Percentiles rank a stretch among this genome's conserved stretches.
Evolutionary conservation across 2,329 filamentous ascomycete species (phyloP).

Genomic region (Neofusicoccum kwambonambiense): DNA sequence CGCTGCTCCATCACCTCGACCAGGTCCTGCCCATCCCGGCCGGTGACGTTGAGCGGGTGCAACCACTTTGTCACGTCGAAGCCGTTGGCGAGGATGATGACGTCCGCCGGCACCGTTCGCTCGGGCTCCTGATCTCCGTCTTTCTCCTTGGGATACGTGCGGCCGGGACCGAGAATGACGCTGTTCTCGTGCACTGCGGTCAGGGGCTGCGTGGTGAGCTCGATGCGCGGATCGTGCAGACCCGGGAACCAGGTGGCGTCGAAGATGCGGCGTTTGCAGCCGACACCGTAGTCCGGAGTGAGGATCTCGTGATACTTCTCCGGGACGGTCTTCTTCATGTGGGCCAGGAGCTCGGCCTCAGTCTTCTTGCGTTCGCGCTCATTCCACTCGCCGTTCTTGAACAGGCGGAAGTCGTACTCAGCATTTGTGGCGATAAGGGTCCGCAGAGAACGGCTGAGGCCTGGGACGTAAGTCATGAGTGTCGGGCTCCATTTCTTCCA

Average conservation of each 20-base stretch:
- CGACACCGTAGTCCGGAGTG: slow-evolving; percentile 61
- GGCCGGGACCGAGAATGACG: slow-evolving; percentile 53
- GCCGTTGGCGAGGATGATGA: slow-evolving; percentile 62
- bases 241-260: slow-evolving; percentile 56
- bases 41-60: slow-evolving; percentile 53
- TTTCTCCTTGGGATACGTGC: slow-evolving; percentile 40
- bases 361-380: slow-evolving; percentile 37
- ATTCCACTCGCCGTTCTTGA: slow-evolving; percentile 41
- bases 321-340: slow-evolving; percentile 53
- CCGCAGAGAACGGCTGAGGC: slow-evolving; percentile 47
- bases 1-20: slow-evolving; percentile 57
- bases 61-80: slow-evolving; percentile 58
- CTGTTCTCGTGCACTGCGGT: slow-evolving; percentile 49
- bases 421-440: slow-evolving; percentile 45
- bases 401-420: slow-evolving; percentile 48
- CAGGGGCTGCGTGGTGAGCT: slow-evolving; percentile 53
- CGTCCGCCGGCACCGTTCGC: slow-evolving; percentile 54
- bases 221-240: slow-evolving; percentile 54
- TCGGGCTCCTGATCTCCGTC: slow-evolving; percentile 23
- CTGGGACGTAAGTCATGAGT: slow-evolving; percentile 51
- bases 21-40: slow-evolving; percentile 51
- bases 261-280: slow-evolving; percentile 64
- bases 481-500: slow-evolving; percentile 50
- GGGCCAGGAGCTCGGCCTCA: slow-evolving; percentile 44
- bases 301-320: slow-evolving; percentile 61